Evolutionary conservation across 495 filamentous ascomycete species (phyloP).

Genomic region (Daldinia grandis): DNA sequence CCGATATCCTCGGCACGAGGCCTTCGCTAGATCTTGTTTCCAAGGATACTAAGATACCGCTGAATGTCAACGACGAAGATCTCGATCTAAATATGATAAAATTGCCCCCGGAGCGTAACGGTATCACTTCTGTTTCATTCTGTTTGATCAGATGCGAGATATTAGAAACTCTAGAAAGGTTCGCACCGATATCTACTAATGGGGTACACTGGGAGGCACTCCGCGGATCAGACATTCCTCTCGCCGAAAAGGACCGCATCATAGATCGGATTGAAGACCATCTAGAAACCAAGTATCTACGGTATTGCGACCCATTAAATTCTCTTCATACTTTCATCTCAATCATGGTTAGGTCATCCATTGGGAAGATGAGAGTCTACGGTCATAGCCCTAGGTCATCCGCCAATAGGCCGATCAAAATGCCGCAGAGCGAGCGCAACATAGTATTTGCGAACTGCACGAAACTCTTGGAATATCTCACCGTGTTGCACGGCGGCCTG

Average conservation of each 20-base stretch:
- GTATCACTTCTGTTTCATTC: conserved; percentile 26
- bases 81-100: conserved; percentile 43
- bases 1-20: conserved; percentile 56
- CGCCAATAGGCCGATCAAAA: conserved; percentile 23
- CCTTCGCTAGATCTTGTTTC: conserved; percentile 58
- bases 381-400: conserved; percentile 45
- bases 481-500: conserved; percentile 32
- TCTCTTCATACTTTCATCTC: conserved; percentile 48
- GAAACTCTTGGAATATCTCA: conserved; percentile 44
- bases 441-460: conserved; percentile 39
- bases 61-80: conserved; percentile 53
- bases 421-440: conserved; percentile 40
- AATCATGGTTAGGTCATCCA: conserved; percentile 49
- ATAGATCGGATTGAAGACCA: conserved; percentile 25
- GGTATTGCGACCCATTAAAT: conserved; percentile 28
- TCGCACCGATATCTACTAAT: neutral
- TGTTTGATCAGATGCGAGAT: conserved; percentile 40
- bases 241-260: conserved; percentile 41
- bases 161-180: conserved; percentile 13
- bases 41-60: conserved; percentile 39
- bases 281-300: conserved; percentile 23
- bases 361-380: conserved; percentile 47
- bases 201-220: conserved; percentile 46
- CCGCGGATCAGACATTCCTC: conserved; percentile 52
- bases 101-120: conserved; percentile 34